Evolutionary conservation across 768 basidiomycete species (phyloP).

Genomic region (Rickenella mellea): DNA sequence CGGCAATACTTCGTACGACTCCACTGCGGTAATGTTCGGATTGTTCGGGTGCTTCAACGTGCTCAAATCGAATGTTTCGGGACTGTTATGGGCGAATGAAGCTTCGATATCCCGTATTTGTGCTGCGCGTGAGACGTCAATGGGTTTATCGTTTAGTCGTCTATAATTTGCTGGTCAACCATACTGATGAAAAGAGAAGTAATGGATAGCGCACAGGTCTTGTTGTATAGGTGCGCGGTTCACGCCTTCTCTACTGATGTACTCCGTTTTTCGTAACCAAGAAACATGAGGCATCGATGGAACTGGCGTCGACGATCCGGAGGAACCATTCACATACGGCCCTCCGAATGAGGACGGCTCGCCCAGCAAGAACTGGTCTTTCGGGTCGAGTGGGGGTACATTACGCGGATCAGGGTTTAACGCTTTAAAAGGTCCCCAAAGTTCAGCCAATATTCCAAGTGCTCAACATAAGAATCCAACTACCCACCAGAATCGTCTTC

Average conservation of each 20-base stretch:
- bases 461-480: conserved; percentile 5
- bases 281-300: conserved; percentile 57
- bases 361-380: conserved; percentile 65
- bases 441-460: background rate
- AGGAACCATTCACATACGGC: too few relatives aligned
- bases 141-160: conserved; percentile 23
- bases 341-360: conserved; percentile 47
- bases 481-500: conserved; percentile 56
- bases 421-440: conserved; percentile 17
- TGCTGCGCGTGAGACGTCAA: conserved; percentile 67
- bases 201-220: conserved; percentile 54
- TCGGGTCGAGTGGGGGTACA: conserved; percentile 56
- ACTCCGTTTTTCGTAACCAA: conserved; percentile 91
- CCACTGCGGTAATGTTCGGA: conserved; percentile 61
- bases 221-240: conserved; percentile 30
- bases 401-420: conserved; percentile 61
- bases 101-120: conserved; percentile 74
- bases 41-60: conserved; percentile 73
- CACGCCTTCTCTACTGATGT: conserved; percentile 59
- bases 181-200: background rate
- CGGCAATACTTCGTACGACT: conserved; percentile 76
- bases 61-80: conserved; percentile 48
- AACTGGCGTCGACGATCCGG: conserved; percentile 30
- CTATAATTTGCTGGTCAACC: background rate
- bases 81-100: conserved; percentile 49